Evolutionary conservation across 108 stramenopile genomes (phyloP).

Genomic region (Hondaea fermentalgiana): DNA sequence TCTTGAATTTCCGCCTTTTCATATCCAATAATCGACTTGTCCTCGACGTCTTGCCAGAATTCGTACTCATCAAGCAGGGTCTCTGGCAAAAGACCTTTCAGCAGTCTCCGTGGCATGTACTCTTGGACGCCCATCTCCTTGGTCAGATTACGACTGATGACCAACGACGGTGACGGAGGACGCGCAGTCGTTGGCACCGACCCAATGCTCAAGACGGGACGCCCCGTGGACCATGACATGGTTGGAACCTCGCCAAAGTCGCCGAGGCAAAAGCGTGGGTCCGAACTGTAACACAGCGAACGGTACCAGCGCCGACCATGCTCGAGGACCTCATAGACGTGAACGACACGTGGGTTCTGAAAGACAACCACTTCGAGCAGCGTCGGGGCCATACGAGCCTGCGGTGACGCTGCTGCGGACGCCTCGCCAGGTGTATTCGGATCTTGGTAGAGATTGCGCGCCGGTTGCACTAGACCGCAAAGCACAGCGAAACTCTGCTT

Average conservation of each 20-base stretch:
- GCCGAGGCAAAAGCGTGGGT: conserved; percentile 73
- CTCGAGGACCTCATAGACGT: conserved; percentile 87
- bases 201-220: conserved; percentile 71
- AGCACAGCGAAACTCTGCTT: conserved; percentile 72
- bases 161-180: conserved; percentile 61
- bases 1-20: conserved; percentile 39
- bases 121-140: conserved; percentile 71
- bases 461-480: conserved; percentile 69
- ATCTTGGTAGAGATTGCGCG: conserved; percentile 31
- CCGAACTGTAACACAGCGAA: conserved; percentile 79
- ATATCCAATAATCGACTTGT: conserved; percentile 62
- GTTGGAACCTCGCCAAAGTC: conserved; percentile 81
- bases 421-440: conserved; percentile 37
- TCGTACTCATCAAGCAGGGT: conserved; percentile 80
- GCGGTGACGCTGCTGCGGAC: conserved; percentile 7
- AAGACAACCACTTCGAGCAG: conserved; percentile 91
- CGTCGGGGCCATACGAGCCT: conserved; percentile 50
- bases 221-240: conserved; percentile 71
- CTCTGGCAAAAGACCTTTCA: conserved; percentile 81
- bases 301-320: conserved; percentile 88
- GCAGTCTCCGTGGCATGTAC: conserved; percentile 69
- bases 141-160: conserved; percentile 72
- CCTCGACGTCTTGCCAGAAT: conserved; percentile 92
- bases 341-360: conserved; percentile 79
- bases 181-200: conserved; percentile 70